Evolutionary conservation across 2,329 filamentous ascomycete species (phyloP).

Genomic region (Aspergillus hortae): DNA sequence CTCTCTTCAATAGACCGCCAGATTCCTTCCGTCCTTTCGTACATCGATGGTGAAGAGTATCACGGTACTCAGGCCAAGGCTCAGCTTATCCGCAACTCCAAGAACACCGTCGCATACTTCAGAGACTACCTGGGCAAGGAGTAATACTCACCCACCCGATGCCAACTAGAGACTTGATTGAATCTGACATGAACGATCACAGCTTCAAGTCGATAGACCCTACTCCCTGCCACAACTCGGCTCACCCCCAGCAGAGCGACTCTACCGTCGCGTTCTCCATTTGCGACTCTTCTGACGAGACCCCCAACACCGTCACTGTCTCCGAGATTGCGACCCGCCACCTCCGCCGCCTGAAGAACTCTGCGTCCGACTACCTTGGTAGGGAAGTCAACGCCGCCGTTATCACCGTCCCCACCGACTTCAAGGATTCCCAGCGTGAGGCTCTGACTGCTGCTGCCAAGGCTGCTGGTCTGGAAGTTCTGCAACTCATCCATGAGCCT

Average conservation of each 20-base stretch:
- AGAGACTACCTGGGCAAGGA: slow-evolving; percentile 93
- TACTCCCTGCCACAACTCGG: slow-evolving; percentile 87
- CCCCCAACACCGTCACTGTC: slow-evolving; percentile 67
- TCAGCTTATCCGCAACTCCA: slow-evolving; percentile 86
- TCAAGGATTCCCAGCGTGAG: slow-evolving; percentile 78
- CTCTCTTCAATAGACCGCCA: slow-evolving; percentile 68
- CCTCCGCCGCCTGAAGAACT: slow-evolving; percentile 73
- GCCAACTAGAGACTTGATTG: neutral
- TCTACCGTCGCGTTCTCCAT: slow-evolving; percentile 76
- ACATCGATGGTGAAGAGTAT: slow-evolving; percentile 94
- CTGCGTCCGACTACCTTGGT: slow-evolving; percentile 87
- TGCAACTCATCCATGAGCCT: slow-evolving; percentile 91
- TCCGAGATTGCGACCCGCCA: slow-evolving; percentile 82
- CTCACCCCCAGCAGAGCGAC: slow-evolving; percentile 75
- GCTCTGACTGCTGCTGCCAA: slow-evolving; percentile 75
- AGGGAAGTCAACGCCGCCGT: slow-evolving; percentile 94
- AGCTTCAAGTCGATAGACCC: slow-evolving; percentile 94
- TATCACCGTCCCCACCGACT: slow-evolving; percentile 91
- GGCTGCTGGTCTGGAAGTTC: slow-evolving; percentile 77
- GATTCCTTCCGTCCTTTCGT: slow-evolving; percentile 91
- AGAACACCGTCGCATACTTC: slow-evolving; percentile 94
- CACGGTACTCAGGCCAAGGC: slow-evolving; percentile 92
- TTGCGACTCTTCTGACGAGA: slow-evolving; percentile 67
- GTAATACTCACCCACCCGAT: slow-evolving; percentile 45
- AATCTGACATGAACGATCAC: slow-evolving; percentile 8